Percentiles rank a stretch among this genome's conserved stretches.
phyloP scores from a whole-genome alignment of 1,284 basidiomycete species.

The Erythrobasidium hasegawianum region DNA sequence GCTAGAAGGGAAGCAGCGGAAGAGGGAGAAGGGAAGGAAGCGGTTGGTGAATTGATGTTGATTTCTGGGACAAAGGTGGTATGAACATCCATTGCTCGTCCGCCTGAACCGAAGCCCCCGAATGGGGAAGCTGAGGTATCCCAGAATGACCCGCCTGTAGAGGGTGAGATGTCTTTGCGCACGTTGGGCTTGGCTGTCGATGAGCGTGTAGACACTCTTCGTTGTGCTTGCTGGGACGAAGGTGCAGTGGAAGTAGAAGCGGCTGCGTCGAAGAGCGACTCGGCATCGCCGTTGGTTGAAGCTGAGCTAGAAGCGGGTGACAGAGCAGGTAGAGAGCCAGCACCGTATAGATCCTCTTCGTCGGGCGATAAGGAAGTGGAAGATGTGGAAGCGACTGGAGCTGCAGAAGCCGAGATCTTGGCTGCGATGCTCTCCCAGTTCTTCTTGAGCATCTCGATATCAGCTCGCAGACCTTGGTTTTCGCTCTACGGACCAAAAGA shows the following conservation, averaged over 20 bases:
- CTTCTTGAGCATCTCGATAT: conserved; percentile 77
- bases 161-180: conserved; percentile 73
- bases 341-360: conserved; percentile 38
- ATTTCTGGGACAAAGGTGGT: conserved; percentile 54
- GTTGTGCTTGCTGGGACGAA: conserved; percentile 3
- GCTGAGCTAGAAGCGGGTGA: conserved; percentile 26
- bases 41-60: conserved; percentile 37
- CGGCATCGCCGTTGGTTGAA: conserved; percentile 37
- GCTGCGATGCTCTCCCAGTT: conserved; percentile 47
- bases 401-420: conserved; percentile 49
- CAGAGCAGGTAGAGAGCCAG: conserved; percentile 24
- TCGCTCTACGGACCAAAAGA: conserved; percentile 52
- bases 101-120: conserved; percentile 55
- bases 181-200: conserved; percentile 61
- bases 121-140: conserved; percentile 56
- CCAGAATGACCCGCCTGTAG: conserved; percentile 66
- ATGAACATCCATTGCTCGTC: conserved; percentile 70
- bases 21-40: not conserved
- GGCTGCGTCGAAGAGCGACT: conserved; percentile 26
- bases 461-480: conserved; percentile 77
- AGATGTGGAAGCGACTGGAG: conserved; percentile 35
- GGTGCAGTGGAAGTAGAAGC: conserved; percentile 6
- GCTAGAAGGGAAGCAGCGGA: conserved; percentile 17
- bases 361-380: conserved; percentile 23
- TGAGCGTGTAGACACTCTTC: conserved; percentile 36